These are phyloP conservation scores for Penicillium aurantiogriseum DNA, from an alignment of 2,329 filamentous ascomycete species.

Conservation along the genomic window DNA sequence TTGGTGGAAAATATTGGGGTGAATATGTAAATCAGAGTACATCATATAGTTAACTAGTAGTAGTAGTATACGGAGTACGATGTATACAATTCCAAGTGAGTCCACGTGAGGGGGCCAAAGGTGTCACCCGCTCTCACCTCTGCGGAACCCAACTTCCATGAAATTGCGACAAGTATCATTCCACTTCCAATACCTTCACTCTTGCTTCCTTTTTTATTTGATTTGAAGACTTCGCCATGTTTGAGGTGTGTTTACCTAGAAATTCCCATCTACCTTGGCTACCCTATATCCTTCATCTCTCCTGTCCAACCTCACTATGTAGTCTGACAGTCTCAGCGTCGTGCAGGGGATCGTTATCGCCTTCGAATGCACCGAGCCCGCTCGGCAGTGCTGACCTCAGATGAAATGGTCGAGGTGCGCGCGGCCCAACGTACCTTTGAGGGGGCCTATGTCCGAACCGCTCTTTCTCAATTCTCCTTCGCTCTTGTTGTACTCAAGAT, in stretches of 20 bases:
- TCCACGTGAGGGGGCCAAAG: constrained; percentile 10
- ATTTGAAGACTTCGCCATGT: background rate
- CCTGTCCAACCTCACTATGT: background rate
- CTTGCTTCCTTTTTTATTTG: background rate
- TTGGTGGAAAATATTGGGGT: constrained; percentile 22
- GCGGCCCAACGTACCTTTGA: constrained; percentile 96
- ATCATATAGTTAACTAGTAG: no score
- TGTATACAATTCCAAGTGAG: background rate
- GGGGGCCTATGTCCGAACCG: constrained; percentile 92
- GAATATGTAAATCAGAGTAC: no score
- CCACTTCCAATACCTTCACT: background rate
- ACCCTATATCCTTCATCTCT: background rate
- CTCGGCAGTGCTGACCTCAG: constrained; percentile 74
- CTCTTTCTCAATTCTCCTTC: constrained; percentile 92
- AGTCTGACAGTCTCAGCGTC: constrained; percentile 47
- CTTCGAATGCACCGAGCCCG: constrained; percentile 80
- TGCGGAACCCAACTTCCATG: background rate
- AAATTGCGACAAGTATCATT: background rate
- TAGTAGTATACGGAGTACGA: background rate
- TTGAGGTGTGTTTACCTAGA: constrained; percentile 4
- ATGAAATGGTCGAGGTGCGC: constrained; percentile 90
- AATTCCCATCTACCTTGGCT: background rate
- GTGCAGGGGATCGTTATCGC: constrained; percentile 71
- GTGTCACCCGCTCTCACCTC: background rate
- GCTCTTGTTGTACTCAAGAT: constrained; percentile 93